These are phyloP conservation scores for Spathaspora boniae DNA, from an alignment of 805 yeast species.

Conservation along the genomic window DNA sequence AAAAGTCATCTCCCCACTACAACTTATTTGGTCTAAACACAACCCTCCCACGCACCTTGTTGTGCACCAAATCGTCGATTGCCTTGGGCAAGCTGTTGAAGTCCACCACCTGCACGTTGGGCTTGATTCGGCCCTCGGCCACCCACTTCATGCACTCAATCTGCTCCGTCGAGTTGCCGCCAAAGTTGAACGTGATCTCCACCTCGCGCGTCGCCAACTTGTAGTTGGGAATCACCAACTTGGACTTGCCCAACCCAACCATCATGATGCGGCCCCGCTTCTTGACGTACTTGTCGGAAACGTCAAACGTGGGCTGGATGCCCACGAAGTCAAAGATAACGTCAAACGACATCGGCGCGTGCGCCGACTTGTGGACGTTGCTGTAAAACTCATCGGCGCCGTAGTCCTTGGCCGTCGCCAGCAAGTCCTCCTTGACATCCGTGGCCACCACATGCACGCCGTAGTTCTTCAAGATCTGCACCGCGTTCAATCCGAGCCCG, in stretches of 20 bases:
- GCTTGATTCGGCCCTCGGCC: conserved; percentile 35
- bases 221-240: conserved; percentile 27
- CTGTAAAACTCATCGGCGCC: conserved; percentile 44
- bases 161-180: conserved; percentile 45
- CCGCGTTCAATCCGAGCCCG: conserved; percentile 41
- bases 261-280: conserved; percentile 37
- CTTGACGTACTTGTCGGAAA: conserved; percentile 28
- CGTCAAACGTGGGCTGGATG: conserved; percentile 24
- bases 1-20: conserved; percentile 1
- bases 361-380: conserved; percentile 22
- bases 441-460: conserved; percentile 32
- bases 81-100: conserved; percentile 35
- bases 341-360: conserved; percentile 34
- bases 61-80: conserved; percentile 31
- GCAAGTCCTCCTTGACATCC: conserved; percentile 28
- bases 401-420: conserved; percentile 21
- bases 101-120: conserved; percentile 25
- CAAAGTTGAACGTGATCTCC: conserved; percentile 36
- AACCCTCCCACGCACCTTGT: conserved; percentile 41
- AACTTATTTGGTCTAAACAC: conserved; percentile 29
- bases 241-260: conserved; percentile 40
- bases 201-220: conserved; percentile 41
- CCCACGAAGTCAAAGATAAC: conserved; percentile 39
- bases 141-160: conserved; percentile 42
- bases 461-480: conserved; percentile 34